Evolutionary conservation across 106 monocot species (phyloP).

Genomic region (Ottelia alismoides): DNA sequence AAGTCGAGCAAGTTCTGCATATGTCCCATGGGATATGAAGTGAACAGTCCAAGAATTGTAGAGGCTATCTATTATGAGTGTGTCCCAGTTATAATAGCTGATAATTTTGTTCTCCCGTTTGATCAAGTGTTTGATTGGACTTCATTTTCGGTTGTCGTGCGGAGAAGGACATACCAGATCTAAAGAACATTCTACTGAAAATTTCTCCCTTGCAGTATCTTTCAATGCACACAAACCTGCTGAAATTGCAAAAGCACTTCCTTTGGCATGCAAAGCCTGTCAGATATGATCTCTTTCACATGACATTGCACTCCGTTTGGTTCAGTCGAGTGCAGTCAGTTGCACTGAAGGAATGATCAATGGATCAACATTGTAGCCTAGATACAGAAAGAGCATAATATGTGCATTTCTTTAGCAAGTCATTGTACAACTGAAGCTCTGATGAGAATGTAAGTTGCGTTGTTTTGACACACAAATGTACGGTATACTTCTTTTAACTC

Average conservation of each 20-base stretch:
- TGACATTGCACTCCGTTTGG: slow-evolving; percentile 96
- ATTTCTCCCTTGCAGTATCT: slow-evolving; percentile 46
- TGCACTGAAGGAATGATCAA: no score
- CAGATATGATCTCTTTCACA: slow-evolving; percentile 86
- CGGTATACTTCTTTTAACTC: no score
- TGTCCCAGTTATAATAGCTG: slow-evolving; percentile 78
- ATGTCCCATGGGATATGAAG: slow-evolving; percentile 82
- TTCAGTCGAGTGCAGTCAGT: slow-evolving; percentile 65
- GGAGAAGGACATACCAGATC: slow-evolving; percentile 76
- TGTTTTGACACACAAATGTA: no score
- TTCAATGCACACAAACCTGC: slow-evolving; percentile 55
- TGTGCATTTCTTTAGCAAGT: no score
- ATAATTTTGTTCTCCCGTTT: slow-evolving; percentile 83
- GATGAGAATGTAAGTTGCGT: no score
- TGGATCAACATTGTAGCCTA: no score
- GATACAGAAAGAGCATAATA: no score
- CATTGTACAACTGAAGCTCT: no score
- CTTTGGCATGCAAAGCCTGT: slow-evolving; percentile 73
- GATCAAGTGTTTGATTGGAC: slow-evolving; percentile 88
- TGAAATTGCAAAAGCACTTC: slow-evolving; percentile 79
- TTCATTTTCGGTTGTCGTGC: slow-evolving; percentile 67
- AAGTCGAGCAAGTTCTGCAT: slow-evolving; percentile 68
- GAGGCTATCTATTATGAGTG: slow-evolving; percentile 81
- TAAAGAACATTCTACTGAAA: slow-evolving; percentile 55
- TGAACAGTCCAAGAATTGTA: slow-evolving; percentile 83